phyloP scores from a whole-genome alignment of 2,329 filamentous ascomycete species.

The Fusarium pseudonygamai region DNA sequence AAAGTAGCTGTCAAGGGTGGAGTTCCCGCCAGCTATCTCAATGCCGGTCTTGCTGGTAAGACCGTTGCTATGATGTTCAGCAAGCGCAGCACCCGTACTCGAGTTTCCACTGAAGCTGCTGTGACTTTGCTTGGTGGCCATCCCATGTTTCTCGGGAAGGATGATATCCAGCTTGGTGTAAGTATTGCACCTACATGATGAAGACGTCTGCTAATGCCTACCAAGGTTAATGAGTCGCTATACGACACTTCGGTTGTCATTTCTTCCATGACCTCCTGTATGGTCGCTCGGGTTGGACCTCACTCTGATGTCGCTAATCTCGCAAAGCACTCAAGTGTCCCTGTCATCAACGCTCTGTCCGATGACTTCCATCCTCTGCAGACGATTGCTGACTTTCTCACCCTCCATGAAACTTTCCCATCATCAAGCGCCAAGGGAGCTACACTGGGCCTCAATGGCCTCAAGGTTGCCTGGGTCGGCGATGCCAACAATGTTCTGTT shows the following conservation, averaged over 20 bases:
- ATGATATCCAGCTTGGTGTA: slow-evolving; percentile 95
- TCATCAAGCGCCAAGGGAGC: slow-evolving; percentile 51
- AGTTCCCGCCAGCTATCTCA: slow-evolving; percentile 62
- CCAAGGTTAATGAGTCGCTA: slow-evolving; percentile 88
- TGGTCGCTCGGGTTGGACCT: slow-evolving; percentile 80
- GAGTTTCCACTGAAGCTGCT: slow-evolving; percentile 92
- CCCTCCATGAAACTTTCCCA: slow-evolving; percentile 81
- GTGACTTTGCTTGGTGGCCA: slow-evolving; percentile 89
- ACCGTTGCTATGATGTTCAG: slow-evolving; percentile 96
- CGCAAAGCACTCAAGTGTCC: slow-evolving; percentile 77
- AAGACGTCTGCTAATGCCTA: background rate
- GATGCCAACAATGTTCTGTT: slow-evolving; percentile 98
- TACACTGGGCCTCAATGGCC: slow-evolving; percentile 75
- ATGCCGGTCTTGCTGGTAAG: slow-evolving; percentile 73
- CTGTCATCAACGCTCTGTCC: slow-evolving; percentile 88
- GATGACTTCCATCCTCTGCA: slow-evolving; percentile 95
- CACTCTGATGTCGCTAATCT: slow-evolving; percentile 79
- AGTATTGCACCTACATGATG: slow-evolving; percentile 1
- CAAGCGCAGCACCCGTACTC: slow-evolving; percentile 93
- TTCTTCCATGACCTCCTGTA: slow-evolving; percentile 89
- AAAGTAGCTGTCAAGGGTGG: slow-evolving; percentile 82
- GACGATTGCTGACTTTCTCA: slow-evolving; percentile 92
- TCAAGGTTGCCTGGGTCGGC: slow-evolving; percentile 96
- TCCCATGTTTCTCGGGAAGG: slow-evolving; percentile 94
- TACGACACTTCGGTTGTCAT: slow-evolving; percentile 92